Conservation (phyloP, 192 early-diverging fungal species). For the Chytriomyces sp. region DNA sequence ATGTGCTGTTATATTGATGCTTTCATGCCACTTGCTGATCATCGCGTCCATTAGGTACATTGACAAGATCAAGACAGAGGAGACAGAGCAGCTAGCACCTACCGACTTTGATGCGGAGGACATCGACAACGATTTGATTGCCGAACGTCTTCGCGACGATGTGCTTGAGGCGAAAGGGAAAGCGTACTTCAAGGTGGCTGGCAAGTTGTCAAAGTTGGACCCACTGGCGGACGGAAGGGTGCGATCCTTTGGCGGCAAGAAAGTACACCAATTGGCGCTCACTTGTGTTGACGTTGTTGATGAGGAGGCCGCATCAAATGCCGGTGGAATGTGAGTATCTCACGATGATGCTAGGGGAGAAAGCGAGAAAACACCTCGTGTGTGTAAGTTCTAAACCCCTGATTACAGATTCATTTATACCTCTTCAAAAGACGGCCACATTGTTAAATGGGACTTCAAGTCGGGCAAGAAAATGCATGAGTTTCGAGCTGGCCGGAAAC, state of each 20-base stretch:
- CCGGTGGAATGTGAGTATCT: slow-evolving; percentile 15
- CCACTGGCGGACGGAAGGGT: slow-evolving; percentile 30
- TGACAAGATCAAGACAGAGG: slow-evolving; percentile 68
- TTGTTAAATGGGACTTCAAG: slow-evolving; percentile 86
- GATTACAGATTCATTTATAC: slow-evolving; percentile 68
- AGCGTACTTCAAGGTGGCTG: slow-evolving; percentile 58
- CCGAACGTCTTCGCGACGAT: slow-evolving; percentile 80
- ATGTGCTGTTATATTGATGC: background rate
- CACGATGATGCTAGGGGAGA: background rate
- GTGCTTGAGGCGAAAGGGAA: slow-evolving; percentile 63
- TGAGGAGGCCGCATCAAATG: slow-evolving; percentile 31
- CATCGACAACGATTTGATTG: slow-evolving; percentile 92
- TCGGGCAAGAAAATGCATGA: slow-evolving; percentile 68
- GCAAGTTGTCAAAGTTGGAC: slow-evolving; percentile 43
- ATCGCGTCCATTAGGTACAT: slow-evolving; percentile 59
- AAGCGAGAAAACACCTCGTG: background rate
- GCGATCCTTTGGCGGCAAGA: slow-evolving; percentile 42
- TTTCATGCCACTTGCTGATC: background rate
- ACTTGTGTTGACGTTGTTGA: slow-evolving; percentile 75
- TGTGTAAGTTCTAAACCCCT: background rate
- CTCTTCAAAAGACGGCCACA: slow-evolving; percentile 88
- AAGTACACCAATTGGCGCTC: slow-evolving; percentile 75
- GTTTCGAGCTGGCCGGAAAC: slow-evolving; percentile 77
- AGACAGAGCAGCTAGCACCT: slow-evolving; percentile 38
- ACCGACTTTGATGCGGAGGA: slow-evolving; percentile 88